phyloP scores from a whole-genome alignment of 805 yeast genomes.

The Tetrapisispora taiwanensis region DNA sequence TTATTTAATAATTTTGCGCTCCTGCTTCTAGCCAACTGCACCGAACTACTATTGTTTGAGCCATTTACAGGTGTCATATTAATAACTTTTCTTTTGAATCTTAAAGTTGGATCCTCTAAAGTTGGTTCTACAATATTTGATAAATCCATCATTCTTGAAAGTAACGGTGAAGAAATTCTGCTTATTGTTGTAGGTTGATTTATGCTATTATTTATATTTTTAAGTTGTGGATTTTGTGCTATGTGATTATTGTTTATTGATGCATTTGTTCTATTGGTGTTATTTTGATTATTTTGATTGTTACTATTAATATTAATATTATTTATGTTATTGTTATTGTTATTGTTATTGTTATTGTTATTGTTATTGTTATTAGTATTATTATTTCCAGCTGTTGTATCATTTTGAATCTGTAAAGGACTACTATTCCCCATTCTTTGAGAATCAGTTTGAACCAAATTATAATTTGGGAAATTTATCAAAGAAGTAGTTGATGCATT shows the following conservation, averaged over 20 bases:
- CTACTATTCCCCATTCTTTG: constrained; percentile 7
- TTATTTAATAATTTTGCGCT: neutral
- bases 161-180: constrained; percentile 27
- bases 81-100: constrained; percentile 16
- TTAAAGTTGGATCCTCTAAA: constrained; percentile 27
- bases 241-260: constrained; percentile 2
- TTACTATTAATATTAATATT: too few relatives aligned
- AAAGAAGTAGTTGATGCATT: constrained; percentile 11
- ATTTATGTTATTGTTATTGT: neutral
- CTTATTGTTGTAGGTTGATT: constrained; percentile 15
- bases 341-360: too few relatives aligned
- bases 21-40: neutral
- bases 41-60: neutral
- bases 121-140: constrained; percentile 31
- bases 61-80: constrained; percentile 1
- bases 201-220: constrained; percentile 1
- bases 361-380: neutral
- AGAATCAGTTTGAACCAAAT: constrained; percentile 6
- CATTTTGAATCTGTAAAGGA: constrained; percentile 8
- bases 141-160: constrained; percentile 30
- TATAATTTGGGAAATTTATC: constrained; percentile 3
- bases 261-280: constrained; percentile 3
- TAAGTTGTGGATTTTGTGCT: neutral
- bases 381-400: neutral
- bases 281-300: neutral